Conservation (phyloP, 2,329 filamentous ascomycete genomes). For the Fusarium sp. region DNA sequence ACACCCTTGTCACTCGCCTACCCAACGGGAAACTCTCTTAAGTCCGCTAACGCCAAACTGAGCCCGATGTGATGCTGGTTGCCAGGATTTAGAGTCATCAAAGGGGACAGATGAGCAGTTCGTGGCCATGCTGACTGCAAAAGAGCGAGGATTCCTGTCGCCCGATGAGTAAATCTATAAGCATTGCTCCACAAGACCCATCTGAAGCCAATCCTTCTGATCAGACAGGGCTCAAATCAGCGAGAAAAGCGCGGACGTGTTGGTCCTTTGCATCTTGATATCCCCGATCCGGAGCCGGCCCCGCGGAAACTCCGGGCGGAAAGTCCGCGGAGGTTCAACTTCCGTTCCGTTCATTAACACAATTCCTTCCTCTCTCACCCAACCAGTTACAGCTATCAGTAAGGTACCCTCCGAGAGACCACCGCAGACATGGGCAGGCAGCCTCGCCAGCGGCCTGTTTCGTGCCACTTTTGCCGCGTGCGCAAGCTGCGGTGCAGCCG, state of each 20-base stretch:
- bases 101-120: slow-evolving; percentile 10
- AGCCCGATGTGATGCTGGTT: neutral
- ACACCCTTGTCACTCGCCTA: neutral
- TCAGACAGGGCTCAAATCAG: neutral
- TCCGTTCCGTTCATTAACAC: slow-evolving; percentile 27
- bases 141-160: neutral
- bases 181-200: neutral
- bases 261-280: slow-evolving; percentile 7
- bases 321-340: slow-evolving; percentile 41
- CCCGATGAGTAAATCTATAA: neutral
- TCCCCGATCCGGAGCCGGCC: slow-evolving; percentile 12
- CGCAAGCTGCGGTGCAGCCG: slow-evolving; percentile 53
- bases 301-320: slow-evolving; percentile 32
- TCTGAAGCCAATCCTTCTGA: slow-evolving; percentile 7
- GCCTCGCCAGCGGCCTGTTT: slow-evolving; percentile 51
- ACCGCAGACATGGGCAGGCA: slow-evolving; percentile 46
- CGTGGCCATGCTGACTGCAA: neutral
- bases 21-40: slow-evolving; percentile 22
- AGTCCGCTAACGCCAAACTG: slow-evolving; percentile 21
- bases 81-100: neutral
- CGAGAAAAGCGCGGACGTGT: slow-evolving; percentile 2
- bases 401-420: neutral
- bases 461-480: slow-evolving; percentile 50
- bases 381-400: neutral
- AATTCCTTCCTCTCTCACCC: slow-evolving; percentile 5